Conservation (phyloP, 192 early-diverging fungal species). For the Backusella sp. region DNA sequence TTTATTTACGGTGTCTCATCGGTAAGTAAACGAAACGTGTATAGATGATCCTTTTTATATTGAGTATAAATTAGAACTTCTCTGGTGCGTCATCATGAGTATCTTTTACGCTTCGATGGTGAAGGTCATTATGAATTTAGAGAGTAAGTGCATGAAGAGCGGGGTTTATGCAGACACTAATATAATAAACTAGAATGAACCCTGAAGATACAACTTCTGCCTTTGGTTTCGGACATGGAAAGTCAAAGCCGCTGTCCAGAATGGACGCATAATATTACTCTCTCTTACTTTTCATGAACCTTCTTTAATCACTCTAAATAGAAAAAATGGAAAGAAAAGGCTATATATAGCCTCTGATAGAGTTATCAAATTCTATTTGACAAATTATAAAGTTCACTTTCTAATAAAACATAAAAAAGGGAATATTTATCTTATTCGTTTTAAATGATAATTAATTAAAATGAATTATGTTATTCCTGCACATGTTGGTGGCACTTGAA, state of each 20-base stretch:
- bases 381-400: not conserved
- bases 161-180: not conserved
- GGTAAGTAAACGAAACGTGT: conserved; percentile 14
- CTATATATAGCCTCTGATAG: not conserved
- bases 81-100: conserved; percentile 53
- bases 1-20: conserved; percentile 61
- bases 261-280: not conserved
- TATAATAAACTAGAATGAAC: conserved; percentile 30
- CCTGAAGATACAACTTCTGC: conserved; percentile 43
- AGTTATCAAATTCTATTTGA: not conserved
- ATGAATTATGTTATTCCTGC: not conserved
- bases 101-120: conserved; percentile 60
- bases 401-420: not conserved
- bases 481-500: not conserved
- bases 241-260: conserved; percentile 39
- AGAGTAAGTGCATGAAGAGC: conserved; percentile 30
- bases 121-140: conserved; percentile 62
- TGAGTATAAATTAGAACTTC: conserved; percentile 22
- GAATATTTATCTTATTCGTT: not conserved
- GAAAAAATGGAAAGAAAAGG: not conserved
- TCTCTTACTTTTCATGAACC: not conserved
- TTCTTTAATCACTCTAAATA: not conserved
- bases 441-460: not conserved
- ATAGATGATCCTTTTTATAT: not conserved
- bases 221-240: conserved; percentile 55